Conservation (phyloP, 331 rosid genomes). For the Rosa hybrid region DNA sequence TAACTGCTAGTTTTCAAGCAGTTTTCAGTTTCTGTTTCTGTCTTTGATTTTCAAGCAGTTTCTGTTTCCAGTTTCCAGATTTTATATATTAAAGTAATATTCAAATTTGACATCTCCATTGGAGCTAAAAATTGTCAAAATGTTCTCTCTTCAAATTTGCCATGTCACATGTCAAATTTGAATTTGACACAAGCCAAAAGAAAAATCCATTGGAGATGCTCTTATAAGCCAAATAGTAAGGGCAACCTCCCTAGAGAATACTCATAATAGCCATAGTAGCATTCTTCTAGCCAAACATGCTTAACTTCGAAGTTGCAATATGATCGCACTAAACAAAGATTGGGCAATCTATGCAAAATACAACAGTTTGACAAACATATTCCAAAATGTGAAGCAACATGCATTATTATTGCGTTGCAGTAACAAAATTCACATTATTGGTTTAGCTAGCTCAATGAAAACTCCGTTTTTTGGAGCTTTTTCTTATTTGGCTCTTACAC, state of each 20-base stretch:
- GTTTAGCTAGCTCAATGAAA: not conserved
- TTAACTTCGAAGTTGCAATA: not conserved
- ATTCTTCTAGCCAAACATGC: no score
- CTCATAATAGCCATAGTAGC: not conserved
- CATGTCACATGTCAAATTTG: no score
- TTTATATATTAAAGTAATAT: no score
- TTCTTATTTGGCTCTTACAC: not conserved
- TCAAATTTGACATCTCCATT: no score
- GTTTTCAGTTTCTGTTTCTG: no score
- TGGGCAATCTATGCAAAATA: not conserved
- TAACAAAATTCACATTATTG: not conserved
- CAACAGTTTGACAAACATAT: not conserved
- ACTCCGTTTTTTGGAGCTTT: not conserved
- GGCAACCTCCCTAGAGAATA: not conserved
- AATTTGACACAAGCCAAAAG: no score
- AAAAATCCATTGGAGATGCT: no score
- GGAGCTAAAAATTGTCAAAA: no score
- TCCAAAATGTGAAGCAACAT: not conserved
- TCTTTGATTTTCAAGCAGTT: no score
- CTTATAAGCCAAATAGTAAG: not conserved
- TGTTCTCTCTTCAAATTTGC: no score
- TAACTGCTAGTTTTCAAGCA: no score
- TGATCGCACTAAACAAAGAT: not conserved
- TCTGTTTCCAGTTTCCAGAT: no score
- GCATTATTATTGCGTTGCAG: not conserved